phyloP scores from a whole-genome alignment of 805 yeast genomes.

The Tetrapisispora arboricola region DNA sequence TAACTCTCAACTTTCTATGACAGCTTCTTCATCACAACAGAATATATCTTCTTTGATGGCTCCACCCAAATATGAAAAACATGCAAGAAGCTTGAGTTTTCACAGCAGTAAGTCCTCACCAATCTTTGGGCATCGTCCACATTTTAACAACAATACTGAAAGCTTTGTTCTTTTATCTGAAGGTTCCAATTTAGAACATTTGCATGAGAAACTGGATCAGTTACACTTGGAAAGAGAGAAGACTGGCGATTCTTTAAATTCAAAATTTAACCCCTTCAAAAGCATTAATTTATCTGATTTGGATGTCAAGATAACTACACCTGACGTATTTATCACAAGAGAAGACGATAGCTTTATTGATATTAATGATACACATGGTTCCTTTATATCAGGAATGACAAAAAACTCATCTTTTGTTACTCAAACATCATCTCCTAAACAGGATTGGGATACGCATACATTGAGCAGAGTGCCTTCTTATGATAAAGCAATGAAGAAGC shows the following conservation, averaged over 20 bases:
- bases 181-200: not conserved
- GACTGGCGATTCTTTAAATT: not conserved
- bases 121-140: not conserved
- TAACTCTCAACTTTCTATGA: not conserved
- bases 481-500: slow-evolving; percentile 56
- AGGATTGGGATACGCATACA: slow-evolving; percentile 34
- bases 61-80: slow-evolving; percentile 78
- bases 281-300: not conserved
- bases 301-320: not conserved
- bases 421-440: slow-evolving; percentile 15
- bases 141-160: not conserved
- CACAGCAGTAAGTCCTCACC: not conserved
- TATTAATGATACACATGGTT: slow-evolving; percentile 37
- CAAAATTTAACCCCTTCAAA: not conserved
- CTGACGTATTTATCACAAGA: not conserved
- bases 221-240: slow-evolving; percentile 12
- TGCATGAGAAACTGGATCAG: slow-evolving; percentile 8
- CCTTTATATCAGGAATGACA: slow-evolving; percentile 39
- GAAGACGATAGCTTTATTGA: not conserved
- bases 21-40: slow-evolving; percentile 1
- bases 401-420: slow-evolving; percentile 43
- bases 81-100: slow-evolving; percentile 51
- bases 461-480: slow-evolving; percentile 78
- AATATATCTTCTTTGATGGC: slow-evolving; percentile 40
- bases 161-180: not conserved